Conservation (phyloP, 1,284 basidiomycete species). For the Sanghuangporus sanghuang region DNA sequence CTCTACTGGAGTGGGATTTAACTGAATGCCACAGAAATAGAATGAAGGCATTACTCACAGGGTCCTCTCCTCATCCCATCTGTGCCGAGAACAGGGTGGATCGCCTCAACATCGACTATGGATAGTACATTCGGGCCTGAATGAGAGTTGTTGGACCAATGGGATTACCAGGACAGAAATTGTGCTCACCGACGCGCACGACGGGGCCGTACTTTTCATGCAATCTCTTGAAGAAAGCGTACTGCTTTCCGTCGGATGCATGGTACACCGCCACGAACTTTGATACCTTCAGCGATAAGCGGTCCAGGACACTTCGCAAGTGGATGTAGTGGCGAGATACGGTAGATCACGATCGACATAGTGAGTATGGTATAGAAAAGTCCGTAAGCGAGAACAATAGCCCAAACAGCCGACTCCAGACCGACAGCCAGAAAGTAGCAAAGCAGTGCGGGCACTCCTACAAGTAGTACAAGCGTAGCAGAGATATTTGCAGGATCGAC, state of each 20-base stretch:
- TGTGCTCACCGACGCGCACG: slow-evolving; percentile 21
- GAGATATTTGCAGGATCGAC: background rate
- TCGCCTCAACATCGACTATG: slow-evolving; percentile 25
- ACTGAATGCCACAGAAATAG: background rate
- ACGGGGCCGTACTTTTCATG: slow-evolving; percentile 19
- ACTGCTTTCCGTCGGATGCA: slow-evolving; percentile 11
- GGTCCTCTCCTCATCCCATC: slow-evolving; percentile 7
- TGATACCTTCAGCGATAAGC: slow-evolving; percentile 16
- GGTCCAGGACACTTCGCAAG: slow-evolving; percentile 24
- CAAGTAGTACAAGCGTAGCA: too few species aligned
- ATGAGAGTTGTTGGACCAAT: too few species aligned
- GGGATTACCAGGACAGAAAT: background rate
- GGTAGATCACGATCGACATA: slow-evolving; percentile 19
- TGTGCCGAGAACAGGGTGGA: slow-evolving; percentile 26
- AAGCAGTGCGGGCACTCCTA: background rate
- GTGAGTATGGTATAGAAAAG: slow-evolving; percentile 16
- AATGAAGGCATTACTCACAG: background rate
- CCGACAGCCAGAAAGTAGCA: background rate
- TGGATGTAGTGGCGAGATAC: slow-evolving; percentile 24
- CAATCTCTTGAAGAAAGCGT: slow-evolving; percentile 4
- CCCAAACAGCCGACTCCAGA: slow-evolving; percentile 20
- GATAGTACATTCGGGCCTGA: slow-evolving; percentile 4
- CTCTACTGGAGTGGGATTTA: background rate
- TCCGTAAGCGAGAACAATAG: slow-evolving; percentile 16
- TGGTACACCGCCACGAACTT: slow-evolving; percentile 22